These are phyloP conservation scores for Brassica balearica DNA, from an alignment of 441 rosid genomes.

Conservation along the genomic window DNA sequence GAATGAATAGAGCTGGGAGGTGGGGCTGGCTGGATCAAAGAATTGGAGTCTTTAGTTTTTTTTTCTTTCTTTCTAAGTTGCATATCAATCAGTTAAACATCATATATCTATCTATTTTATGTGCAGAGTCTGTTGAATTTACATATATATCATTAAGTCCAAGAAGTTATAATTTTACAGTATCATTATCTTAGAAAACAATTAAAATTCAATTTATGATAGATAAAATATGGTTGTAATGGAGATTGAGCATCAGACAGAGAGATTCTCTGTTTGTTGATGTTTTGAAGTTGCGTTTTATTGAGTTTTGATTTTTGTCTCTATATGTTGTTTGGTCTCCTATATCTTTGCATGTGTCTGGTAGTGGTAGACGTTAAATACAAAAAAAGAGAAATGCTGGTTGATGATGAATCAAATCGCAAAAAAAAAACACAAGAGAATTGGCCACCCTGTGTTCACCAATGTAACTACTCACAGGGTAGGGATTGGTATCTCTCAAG, in stretches of 20 bases:
- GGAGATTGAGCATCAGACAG: slow-evolving; percentile 29
- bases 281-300: background rate
- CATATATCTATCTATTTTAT: no score
- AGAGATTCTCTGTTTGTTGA: slow-evolving; percentile 19
- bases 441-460: no score
- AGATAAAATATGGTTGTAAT: slow-evolving; percentile 26
- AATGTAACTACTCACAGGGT: slow-evolving; percentile 60
- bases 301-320: slow-evolving; percentile 4
- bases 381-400: slow-evolving; percentile 63
- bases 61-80: no score
- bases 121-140: slow-evolving; percentile 16
- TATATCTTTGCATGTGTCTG: no score
- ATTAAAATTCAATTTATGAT: background rate
- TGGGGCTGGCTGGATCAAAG: no score
- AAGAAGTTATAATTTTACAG: no score
- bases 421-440: slow-evolving; percentile 25
- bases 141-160: slow-evolving; percentile 15
- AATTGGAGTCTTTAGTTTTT: no score
- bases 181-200: background rate
- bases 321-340: background rate
- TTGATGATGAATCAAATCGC: slow-evolving; percentile 74
- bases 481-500: no score
- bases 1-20: no score
- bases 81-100: no score
- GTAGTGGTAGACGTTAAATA: slow-evolving; percentile 48